Evolutionary conservation across 129 eudicot species (phyloP), one percentile per base, ranked within the genome.

Genomic region (Tanacetum coccineum): DNA sequence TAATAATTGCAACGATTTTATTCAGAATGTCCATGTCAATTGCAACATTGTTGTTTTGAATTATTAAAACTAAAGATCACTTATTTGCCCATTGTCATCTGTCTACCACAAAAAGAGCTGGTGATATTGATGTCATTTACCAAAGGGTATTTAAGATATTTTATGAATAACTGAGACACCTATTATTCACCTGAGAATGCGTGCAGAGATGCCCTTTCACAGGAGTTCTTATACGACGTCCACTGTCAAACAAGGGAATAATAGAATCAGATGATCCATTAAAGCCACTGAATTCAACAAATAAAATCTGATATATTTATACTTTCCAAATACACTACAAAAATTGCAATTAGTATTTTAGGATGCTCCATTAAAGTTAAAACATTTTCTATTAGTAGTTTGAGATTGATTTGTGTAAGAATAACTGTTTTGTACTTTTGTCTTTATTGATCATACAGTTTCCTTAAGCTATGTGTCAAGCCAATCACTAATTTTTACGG

Each of bases 201-300:
- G 63, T 73, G 65, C 77, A 73, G 28, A 51, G 63, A 40, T 22
- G 55, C 48, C 77, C 77, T 72, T 72, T 72, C 64, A 72, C 70
- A 5, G 70, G 77, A 62, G 22, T 64, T 53, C 44, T 63, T 62
- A 73, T 51, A 42, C 71, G 77, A 22, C 50, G 18, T 53, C 44
- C 53, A 64, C 77, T 73, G 71, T 39, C 52, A 51, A 19, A 13
- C 3, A 62, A 42, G 36, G 40, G 50, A 53, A 52, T 51, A 26
- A 70, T 20, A 72, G 18, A 28, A 48, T 32, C 46, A 49, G 6
- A 9, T 46, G 76, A 62, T 71, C 40, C 25, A 59, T 32, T 47
- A 8, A 10, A 57, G 21, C 45, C 66, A 57, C 21, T 44, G 1
- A 60, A 40, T 61, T 28, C n/a, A 71, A 60, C 12, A 30, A 28